These are phyloP conservation scores for Nigrograna mackinnonii DNA, from an alignment of 2,329 filamentous ascomycete species.

Conservation along the genomic window DNA sequence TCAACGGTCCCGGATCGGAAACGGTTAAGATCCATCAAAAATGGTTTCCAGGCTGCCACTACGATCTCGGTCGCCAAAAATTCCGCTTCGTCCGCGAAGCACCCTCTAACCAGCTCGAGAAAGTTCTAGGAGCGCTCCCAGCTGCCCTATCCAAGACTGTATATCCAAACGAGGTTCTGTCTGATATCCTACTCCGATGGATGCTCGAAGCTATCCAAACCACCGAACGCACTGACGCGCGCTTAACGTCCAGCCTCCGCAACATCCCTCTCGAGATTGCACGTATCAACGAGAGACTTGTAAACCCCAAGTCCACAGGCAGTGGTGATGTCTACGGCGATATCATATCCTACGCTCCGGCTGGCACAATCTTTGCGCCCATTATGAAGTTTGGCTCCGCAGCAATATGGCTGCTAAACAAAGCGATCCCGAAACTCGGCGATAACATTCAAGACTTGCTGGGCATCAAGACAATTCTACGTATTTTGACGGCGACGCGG, in stretches of 20 bases:
- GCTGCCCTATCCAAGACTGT: conserved; percentile 28
- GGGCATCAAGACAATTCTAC: conserved; percentile 29
- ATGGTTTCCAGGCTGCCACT: conserved; percentile 43
- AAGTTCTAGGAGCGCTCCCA: conserved; percentile 27
- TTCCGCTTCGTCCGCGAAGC: conserved; percentile 37
- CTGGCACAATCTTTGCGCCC: conserved; percentile 19
- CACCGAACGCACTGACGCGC: conserved; percentile 7
- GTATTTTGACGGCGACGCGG: conserved; percentile 30
- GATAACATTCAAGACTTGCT: conserved; percentile 29
- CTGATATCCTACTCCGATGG: conserved; percentile 34
- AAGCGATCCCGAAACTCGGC: conserved; percentile 25
- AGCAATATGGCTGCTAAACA: conserved; percentile 19
- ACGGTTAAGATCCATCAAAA: conserved; percentile 24
- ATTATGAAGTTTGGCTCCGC: conserved; percentile 16
- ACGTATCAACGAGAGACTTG: conserved; percentile 18
- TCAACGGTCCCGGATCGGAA: conserved; percentile 11
- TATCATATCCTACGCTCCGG: conserved; percentile 30
- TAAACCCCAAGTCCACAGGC: conserved; percentile 18
- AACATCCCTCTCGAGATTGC: conserved; percentile 21
- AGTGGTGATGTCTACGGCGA: conserved; percentile 38
- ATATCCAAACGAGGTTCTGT: conserved; percentile 35
- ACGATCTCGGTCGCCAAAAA: conserved; percentile 38
- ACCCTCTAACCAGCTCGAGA: conserved; percentile 31
- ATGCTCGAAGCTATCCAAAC: conserved; percentile 28
- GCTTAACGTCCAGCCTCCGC: background rate